Evolutionary conservation across 352 stramenopile species (phyloP).

Genomic region (Phytophthora sp.): DNA sequence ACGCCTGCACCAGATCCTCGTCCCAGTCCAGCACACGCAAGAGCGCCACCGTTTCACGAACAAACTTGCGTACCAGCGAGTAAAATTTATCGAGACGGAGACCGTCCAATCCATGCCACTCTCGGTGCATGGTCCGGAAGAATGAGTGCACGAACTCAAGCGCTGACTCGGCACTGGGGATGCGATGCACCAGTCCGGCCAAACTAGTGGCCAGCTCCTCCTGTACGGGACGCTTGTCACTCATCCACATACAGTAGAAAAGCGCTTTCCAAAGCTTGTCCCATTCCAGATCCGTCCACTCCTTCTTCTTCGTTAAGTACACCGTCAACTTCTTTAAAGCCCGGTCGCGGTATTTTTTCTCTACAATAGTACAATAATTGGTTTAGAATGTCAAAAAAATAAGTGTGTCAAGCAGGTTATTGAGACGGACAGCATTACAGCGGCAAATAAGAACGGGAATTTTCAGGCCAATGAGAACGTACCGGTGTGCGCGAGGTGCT

Average conservation of each 20-base stretch:
- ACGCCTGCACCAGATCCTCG: conserved; percentile 48
- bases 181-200: conserved; percentile 60
- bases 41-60: conserved; percentile 72
- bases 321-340: conserved; percentile 83
- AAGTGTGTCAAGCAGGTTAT: background rate
- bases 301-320: conserved; percentile 69
- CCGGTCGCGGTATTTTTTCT: conserved; percentile 88
- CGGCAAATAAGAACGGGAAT: conserved; percentile 1
- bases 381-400: background rate
- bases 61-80: conserved; percentile 82
- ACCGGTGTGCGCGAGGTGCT: conserved; percentile 86
- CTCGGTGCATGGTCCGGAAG: conserved; percentile 85
- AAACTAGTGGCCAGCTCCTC: conserved; percentile 80
- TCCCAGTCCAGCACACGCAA: conserved; percentile 65
- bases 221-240: conserved; percentile 84
- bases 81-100: conserved; percentile 90
- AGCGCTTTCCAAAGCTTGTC: conserved; percentile 91
- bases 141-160: conserved; percentile 82
- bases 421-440: background rate
- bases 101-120: conserved; percentile 87
- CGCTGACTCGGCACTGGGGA: conserved; percentile 52
- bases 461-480: conserved; percentile 3
- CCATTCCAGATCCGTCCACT: conserved; percentile 80
- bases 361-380: conserved; percentile 36
- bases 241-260: conserved; percentile 93